Evolutionary conservation across 768 basidiomycete genomes (phyloP).

Genomic region (Paxillus involutus): DNA sequence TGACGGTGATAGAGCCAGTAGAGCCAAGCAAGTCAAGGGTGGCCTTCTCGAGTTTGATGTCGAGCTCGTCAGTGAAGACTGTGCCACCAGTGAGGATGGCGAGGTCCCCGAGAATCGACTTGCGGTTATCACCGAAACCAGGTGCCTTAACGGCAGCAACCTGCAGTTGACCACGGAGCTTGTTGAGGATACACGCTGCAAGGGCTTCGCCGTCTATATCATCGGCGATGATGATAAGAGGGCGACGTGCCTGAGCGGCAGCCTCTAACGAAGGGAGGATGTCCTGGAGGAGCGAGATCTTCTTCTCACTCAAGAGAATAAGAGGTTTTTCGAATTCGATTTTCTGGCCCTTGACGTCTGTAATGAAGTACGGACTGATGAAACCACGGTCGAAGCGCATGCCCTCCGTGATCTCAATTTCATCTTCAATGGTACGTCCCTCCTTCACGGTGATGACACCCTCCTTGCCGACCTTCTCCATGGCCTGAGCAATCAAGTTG

Average conservation of each 20-base stretch:
- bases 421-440: slow-evolving; percentile 96
- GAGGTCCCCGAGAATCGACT: slow-evolving; percentile 94
- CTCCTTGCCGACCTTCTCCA: slow-evolving; percentile 99
- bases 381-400: slow-evolving; percentile 99
- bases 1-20: slow-evolving; percentile 89
- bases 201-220: slow-evolving; percentile 98
- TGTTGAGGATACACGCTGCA: slow-evolving; percentile 98
- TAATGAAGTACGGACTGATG: slow-evolving; percentile 98
- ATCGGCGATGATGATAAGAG: slow-evolving; percentile 95
- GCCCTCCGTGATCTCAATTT: slow-evolving; percentile 99
- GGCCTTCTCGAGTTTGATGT: slow-evolving; percentile 94
- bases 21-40: slow-evolving; percentile 88
- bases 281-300: slow-evolving; percentile 93
- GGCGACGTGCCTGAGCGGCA: slow-evolving; percentile 80
- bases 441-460: slow-evolving; percentile 99
- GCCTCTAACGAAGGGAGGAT: slow-evolving; percentile 90
- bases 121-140: slow-evolving; percentile 99
- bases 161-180: slow-evolving; percentile 95
- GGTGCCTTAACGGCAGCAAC: slow-evolving; percentile 96
- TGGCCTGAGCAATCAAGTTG: slow-evolving; percentile 93
- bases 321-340: slow-evolving; percentile 97
- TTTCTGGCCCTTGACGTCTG: slow-evolving; percentile 94
- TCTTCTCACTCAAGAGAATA: slow-evolving; percentile 95
- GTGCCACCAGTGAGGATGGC: slow-evolving; percentile 97
- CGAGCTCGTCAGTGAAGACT: slow-evolving; percentile 95